A percentile compares a stretch with the other conserved stretches of the same genome.
Evolutionary conservation across 2,329 filamentous ascomycete genomes (phyloP).

Genomic region (Cordyceps javanica): DNA sequence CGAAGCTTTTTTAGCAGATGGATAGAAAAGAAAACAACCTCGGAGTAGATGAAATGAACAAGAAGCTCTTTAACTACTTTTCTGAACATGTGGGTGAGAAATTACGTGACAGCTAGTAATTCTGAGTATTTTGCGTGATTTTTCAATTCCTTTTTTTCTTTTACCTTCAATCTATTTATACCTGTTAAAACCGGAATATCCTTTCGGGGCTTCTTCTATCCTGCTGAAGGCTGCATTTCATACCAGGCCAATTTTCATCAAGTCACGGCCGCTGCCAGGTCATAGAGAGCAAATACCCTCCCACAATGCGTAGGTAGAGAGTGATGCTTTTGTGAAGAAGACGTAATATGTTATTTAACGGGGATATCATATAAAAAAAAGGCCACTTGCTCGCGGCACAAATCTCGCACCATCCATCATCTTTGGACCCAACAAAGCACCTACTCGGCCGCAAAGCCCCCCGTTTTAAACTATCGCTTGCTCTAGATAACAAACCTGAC

Average conservation of each 20-base stretch:
- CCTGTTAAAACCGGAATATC: too few species aligned
- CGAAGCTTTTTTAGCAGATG: neutral
- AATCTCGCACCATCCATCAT: neutral
- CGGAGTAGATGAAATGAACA: neutral
- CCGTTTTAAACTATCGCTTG: neutral
- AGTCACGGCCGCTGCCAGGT: too few species aligned
- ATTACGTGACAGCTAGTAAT: neutral
- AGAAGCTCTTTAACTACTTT: neutral
- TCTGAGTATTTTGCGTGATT: too few species aligned
- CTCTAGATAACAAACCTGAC: neutral
- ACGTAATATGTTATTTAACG: neutral
- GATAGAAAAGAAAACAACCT: neutral
- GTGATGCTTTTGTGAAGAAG: neutral
- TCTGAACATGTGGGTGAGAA: too few species aligned
- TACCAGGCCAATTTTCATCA: too few species aligned
- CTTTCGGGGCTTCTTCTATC: too few species aligned
- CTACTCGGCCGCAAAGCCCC: neutral
- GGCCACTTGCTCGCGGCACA: too few species aligned
- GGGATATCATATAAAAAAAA: conserved; percentile 6
- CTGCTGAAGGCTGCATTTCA: too few species aligned
- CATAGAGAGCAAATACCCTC: too few species aligned
- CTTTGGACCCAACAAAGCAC: neutral
- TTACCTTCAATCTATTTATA: too few species aligned
- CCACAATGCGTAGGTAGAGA: too few species aligned
- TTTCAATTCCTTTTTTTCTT: too few species aligned